Percentiles rank a stretch among this genome's conserved stretches.
Conservation (phyloP, 257 asterid genomes). For the Capsicum rhomboideum region DNA sequence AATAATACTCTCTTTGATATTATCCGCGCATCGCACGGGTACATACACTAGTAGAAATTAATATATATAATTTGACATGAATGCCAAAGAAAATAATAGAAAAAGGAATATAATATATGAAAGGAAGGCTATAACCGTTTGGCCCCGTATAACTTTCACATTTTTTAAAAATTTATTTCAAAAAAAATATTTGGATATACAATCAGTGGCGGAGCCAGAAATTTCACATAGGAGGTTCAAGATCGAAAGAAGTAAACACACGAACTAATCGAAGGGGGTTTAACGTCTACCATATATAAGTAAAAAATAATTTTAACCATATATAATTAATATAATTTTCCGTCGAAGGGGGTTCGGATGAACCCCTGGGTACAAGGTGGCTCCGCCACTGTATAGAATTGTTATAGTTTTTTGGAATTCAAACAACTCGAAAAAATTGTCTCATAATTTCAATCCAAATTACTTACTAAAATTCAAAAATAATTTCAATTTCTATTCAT, state of each 20-base stretch:
- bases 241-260: no score
- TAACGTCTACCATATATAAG: no score
- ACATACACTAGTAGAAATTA: no score
- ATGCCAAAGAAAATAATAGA: background rate
- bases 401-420: background rate
- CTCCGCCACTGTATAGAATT: background rate
- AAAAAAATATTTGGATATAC: background rate
- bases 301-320: no score
- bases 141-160: background rate
- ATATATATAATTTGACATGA: background rate
- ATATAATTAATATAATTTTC: no score
- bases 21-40: no score
- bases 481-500: background rate
- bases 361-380: no score
- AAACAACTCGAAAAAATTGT: background rate
- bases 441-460: background rate
- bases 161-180: background rate
- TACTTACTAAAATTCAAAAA: background rate
- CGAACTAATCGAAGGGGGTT: no score
- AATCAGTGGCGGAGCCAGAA: no score
- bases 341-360: no score
- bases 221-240: no score
- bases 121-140: background rate
- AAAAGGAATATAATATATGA: background rate
- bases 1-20: no score